A percentile compares a stretch with the other conserved stretches of the same genome.
These are phyloP conservation scores for Cutaneotrichosporon cyanovorans DNA, from an alignment of 1,284 basidiomycete genomes.

Conservation along the genomic window DNA sequence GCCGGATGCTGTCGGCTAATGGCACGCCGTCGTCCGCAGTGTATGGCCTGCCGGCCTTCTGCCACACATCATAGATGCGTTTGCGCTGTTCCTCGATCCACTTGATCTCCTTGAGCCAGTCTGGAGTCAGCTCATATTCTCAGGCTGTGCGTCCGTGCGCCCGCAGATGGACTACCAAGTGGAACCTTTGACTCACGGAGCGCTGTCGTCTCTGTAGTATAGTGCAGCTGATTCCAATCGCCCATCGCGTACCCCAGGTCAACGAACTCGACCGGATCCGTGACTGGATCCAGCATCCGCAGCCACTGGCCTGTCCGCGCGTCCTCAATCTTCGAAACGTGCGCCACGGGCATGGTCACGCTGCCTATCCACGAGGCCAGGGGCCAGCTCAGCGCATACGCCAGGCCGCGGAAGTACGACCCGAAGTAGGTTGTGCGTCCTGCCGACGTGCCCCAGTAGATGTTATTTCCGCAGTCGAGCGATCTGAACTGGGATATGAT, in stretches of 20 bases:
- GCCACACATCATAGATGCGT: slow-evolving; percentile 35
- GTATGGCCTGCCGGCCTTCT: slow-evolving; percentile 31
- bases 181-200: slow-evolving; percentile 36
- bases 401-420: slow-evolving; percentile 46
- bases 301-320: slow-evolving; percentile 47
- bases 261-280: slow-evolving; percentile 40
- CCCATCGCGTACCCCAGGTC: slow-evolving; percentile 48
- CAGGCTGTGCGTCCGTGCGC: no score
- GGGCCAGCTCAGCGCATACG: slow-evolving; percentile 47
- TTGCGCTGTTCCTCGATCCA: slow-evolving; percentile 39
- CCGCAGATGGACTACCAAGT: neutral
- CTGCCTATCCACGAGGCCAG: slow-evolving; percentile 45
- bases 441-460: slow-evolving; percentile 47
- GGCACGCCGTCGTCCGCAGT: slow-evolving; percentile 33
- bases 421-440: slow-evolving; percentile 41
- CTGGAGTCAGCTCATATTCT: slow-evolving; percentile 22
- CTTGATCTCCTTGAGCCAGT: slow-evolving; percentile 44
- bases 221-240: slow-evolving; percentile 46
- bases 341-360: slow-evolving; percentile 41
- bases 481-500: slow-evolving; percentile 40
- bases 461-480: slow-evolving; percentile 43
- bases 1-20: slow-evolving; percentile 26
- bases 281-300: slow-evolving; percentile 36
- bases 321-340: slow-evolving; percentile 45
- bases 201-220: slow-evolving; percentile 38